Evolutionary conservation across 345 rosid genomes (phyloP).

Genomic region (Hirschfeldia incana): DNA sequence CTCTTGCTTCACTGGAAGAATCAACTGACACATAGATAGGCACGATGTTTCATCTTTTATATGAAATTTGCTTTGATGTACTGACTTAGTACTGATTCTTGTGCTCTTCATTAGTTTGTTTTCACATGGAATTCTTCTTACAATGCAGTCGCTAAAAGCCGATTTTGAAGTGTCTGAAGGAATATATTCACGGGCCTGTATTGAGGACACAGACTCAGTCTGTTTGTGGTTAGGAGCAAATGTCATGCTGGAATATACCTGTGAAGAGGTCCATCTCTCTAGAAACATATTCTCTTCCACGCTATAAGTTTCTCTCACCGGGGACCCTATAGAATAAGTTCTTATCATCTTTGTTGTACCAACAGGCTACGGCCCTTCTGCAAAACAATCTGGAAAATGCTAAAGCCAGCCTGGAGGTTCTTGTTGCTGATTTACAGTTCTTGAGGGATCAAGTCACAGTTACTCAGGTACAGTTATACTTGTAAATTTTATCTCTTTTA

Average conservation of each 20-base stretch:
- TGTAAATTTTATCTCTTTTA: not conserved
- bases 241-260: constrained; percentile 95
- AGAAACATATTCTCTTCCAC: constrained; percentile 8
- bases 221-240: constrained; percentile 96
- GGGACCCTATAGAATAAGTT: constrained; percentile 35
- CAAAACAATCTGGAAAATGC: constrained; percentile 89
- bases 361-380: constrained; percentile 73
- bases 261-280: constrained; percentile 61
- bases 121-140: constrained; percentile 11
- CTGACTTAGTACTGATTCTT: constrained; percentile 1
- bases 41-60: constrained; percentile 16
- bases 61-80: not conserved
- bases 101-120: not conserved
- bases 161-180: constrained; percentile 98
- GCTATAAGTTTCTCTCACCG: constrained; percentile 3
- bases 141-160: constrained; percentile 62
- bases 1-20: constrained; percentile 5
- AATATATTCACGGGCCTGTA: constrained; percentile 75
- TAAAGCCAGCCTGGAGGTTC: constrained; percentile 92
- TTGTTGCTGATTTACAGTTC: constrained; percentile 81
- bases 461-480: constrained; percentile 64
- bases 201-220: constrained; percentile 72
- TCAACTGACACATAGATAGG: constrained; percentile 5
- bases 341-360: constrained; percentile 23
- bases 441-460: constrained; percentile 94